Conservation (phyloP, 202 grass and related monocot genomes). For the Musa balbisiana region DNA sequence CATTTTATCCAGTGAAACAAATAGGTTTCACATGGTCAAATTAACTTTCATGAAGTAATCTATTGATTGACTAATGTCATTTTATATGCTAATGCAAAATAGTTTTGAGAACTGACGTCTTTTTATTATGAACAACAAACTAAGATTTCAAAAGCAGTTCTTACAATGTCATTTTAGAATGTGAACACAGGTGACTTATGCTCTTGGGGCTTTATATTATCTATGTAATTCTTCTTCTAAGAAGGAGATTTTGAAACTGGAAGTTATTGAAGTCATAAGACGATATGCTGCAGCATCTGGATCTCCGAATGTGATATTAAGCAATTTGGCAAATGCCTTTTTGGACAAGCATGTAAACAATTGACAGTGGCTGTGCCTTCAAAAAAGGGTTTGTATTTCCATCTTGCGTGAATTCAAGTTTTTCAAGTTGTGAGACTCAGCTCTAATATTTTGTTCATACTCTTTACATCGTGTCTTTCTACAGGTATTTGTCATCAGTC, state of each 20-base stretch:
- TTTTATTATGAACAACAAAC: too few relatives aligned
- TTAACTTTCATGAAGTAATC: neutral
- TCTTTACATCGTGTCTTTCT: neutral
- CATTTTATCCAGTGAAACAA: slow-evolving; percentile 18
- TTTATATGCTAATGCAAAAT: neutral
- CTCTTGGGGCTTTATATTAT: slow-evolving; percentile 84
- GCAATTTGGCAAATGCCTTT: slow-evolving; percentile 81
- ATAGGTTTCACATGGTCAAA: neutral
- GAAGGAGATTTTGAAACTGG: slow-evolving; percentile 71
- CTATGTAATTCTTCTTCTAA: slow-evolving; percentile 53
- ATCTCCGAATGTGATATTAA: slow-evolving; percentile 42
- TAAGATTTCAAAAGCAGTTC: too few relatives aligned
- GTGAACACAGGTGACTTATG: slow-evolving; percentile 59
- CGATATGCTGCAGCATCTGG: slow-evolving; percentile 50
- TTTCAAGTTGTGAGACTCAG: neutral
- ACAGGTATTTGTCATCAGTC: neutral
- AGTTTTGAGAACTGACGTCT: too few relatives aligned
- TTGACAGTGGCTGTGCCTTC: slow-evolving; percentile 21
- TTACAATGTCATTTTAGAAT: neutral
- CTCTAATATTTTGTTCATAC: neutral
- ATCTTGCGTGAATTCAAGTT: neutral
- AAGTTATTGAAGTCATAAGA: slow-evolving; percentile 45
- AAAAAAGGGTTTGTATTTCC: neutral
- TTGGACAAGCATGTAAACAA: slow-evolving; percentile 57
- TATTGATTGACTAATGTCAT: neutral